phyloP scores from a whole-genome alignment of 352 stramenopile genomes.

The Phytophthora crassamura region DNA sequence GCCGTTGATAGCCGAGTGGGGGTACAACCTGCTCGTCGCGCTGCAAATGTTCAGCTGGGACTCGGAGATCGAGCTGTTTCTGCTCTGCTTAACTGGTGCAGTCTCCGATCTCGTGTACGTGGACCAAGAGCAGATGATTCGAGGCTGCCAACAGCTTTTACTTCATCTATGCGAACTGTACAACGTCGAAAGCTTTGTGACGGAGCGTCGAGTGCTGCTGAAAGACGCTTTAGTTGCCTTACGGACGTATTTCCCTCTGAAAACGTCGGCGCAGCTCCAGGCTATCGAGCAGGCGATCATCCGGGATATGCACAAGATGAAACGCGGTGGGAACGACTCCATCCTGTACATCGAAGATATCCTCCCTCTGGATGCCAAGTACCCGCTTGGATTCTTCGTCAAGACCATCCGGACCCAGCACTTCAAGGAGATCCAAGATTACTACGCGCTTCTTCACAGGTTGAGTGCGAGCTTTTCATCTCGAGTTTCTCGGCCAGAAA shows the following conservation, averaged over 20 bases:
- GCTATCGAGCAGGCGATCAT: conserved; percentile 81
- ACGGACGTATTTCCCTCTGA: conserved; percentile 82
- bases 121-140: conserved; percentile 76
- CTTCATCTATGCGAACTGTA: conserved; percentile 59
- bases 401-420: conserved; percentile 84
- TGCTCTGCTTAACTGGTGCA: conserved; percentile 71
- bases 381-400: conserved; percentile 73
- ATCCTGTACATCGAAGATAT: conserved; percentile 82
- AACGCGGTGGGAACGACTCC: conserved; percentile 70
- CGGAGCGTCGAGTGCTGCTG: conserved; percentile 60
- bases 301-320: conserved; percentile 83
- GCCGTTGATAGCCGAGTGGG: conserved; percentile 83
- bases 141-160: conserved; percentile 57
- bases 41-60: conserved; percentile 78
- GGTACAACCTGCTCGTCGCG: conserved; percentile 84
- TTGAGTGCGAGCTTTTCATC: conserved; percentile 26
- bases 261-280: conserved; percentile 74
- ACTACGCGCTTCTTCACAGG: conserved; percentile 62
- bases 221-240: conserved; percentile 79
- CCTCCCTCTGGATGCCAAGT: conserved; percentile 50
- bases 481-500: conserved; percentile 6
- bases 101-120: conserved; percentile 76
- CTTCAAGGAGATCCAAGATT: conserved; percentile 87
- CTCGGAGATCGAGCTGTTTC: conserved; percentile 80
- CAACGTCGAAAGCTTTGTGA: conserved; percentile 60